Evolutionary conservation across 2,329 filamentous ascomycete species (phyloP).

Genomic region (Fonsecaea monophora): DNA sequence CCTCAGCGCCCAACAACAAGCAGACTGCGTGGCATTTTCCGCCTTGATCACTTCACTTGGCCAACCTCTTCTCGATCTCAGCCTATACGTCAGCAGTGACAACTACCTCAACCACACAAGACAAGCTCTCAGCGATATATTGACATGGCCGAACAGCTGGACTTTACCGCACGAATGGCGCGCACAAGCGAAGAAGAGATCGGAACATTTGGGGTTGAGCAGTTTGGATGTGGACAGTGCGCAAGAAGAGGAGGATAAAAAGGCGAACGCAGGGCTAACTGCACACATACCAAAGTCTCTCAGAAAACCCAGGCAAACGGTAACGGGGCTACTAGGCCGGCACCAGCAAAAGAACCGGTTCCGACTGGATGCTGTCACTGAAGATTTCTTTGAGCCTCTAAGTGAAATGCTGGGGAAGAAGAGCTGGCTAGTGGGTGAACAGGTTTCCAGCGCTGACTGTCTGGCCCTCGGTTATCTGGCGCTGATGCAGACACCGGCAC

Average conservation of each 20-base stretch:
- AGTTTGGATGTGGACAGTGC: constrained; percentile 67
- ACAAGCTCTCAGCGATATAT: constrained; percentile 77
- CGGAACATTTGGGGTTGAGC: constrained; percentile 72
- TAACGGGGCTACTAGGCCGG: constrained; percentile 66
- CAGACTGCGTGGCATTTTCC: constrained; percentile 56
- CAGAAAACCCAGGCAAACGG: constrained; percentile 63
- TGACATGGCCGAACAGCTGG: constrained; percentile 89
- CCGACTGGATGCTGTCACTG: constrained; percentile 74
- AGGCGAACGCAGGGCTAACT: constrained; percentile 46
- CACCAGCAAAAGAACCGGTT: constrained; percentile 77
- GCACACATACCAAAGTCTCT: constrained; percentile 55
- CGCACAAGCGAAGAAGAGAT: constrained; percentile 71
- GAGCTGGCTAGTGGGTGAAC: constrained; percentile 58
- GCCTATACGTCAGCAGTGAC: constrained; percentile 85
- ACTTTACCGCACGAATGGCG: constrained; percentile 77
- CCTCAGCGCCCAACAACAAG: constrained; percentile 51
- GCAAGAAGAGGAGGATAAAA: constrained; percentile 49
- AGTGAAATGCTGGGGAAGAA: constrained; percentile 66
- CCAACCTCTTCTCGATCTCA: constrained; percentile 81
- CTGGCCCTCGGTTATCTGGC: constrained; percentile 79
- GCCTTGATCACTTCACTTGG: constrained; percentile 77
- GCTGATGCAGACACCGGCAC: constrained; percentile 69
- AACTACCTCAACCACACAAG: constrained; percentile 83
- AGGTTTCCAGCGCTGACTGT: constrained; percentile 75
- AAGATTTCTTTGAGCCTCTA: constrained; percentile 74